These are phyloP conservation scores for Isoetes taiwanensis DNA, from an alignment of 75 land plant species.

Conservation along the genomic window DNA sequence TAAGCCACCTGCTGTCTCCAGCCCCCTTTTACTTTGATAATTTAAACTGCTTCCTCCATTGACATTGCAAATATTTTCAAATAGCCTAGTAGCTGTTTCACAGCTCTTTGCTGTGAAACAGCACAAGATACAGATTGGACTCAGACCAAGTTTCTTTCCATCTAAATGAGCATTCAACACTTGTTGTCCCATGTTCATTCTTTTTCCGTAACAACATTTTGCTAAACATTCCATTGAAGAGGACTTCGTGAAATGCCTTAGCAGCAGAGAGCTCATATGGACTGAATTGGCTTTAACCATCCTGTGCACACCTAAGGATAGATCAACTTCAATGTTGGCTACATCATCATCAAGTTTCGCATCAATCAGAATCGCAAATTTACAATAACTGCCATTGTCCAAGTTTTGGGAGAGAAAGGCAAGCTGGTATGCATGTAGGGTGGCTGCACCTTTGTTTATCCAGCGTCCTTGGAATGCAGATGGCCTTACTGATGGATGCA, in stretches of 20 bases:
- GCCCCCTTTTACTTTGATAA: no score
- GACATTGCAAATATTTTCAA: no score
- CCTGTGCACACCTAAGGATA: constrained; percentile 36
- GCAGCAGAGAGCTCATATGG: constrained; percentile 49
- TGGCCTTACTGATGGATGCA: constrained; percentile 38
- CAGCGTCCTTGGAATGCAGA: constrained; percentile 50
- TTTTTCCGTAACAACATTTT: constrained; percentile 34
- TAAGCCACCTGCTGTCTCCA: constrained; percentile 41
- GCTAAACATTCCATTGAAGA: constrained; percentile 86
- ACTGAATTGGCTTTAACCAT: constrained; percentile 25
- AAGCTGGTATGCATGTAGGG: constrained; percentile 45
- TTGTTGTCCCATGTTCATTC: no score
- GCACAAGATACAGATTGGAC: no score
- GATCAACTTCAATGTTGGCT: constrained; percentile 30
- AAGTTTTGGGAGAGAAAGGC: constrained; percentile 29
- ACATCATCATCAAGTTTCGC: constrained; percentile 67
- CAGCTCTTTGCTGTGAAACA: no score
- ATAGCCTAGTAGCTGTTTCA: no score
- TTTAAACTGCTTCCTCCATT: no score
- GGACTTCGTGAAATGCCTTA: constrained; percentile 56
- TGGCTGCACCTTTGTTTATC: constrained; percentile 21
- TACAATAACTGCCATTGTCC: constrained; percentile 26
- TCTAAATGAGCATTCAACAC: no score
- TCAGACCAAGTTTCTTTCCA: no score
- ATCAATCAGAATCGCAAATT: constrained; percentile 51